Evolutionary conservation across 768 basidiomycete genomes (phyloP).

Genomic region (Hygrophoropsis aurantiaca): DNA sequence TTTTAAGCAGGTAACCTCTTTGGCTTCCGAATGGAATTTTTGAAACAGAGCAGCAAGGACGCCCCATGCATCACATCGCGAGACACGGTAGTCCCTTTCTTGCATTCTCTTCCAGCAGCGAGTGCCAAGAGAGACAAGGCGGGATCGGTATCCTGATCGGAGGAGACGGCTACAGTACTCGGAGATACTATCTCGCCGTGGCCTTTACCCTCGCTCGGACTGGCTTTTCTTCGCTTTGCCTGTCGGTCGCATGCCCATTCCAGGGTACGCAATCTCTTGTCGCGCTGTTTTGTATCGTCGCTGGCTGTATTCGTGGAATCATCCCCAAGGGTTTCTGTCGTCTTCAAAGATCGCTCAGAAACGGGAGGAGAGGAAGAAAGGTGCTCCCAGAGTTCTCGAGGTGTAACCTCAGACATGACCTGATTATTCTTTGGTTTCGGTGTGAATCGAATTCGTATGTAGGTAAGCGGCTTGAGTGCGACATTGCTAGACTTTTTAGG

Average conservation of each 20-base stretch:
- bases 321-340: background rate
- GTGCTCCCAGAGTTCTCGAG: conserved; percentile 6
- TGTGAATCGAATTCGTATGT: too few relatives aligned
- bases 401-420: background rate
- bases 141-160: conserved; percentile 17
- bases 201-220: conserved; percentile 7
- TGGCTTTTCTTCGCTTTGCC: conserved; percentile 33
- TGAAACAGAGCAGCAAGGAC: conserved; percentile 27
- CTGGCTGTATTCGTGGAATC: background rate
- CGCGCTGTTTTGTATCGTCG: conserved; percentile 2
- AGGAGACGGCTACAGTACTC: background rate
- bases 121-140: conserved; percentile 31
- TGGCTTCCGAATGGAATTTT: conserved; percentile 21
- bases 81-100: background rate
- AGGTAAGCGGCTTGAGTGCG: too few relatives aligned
- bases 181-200: background rate
- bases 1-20: background rate
- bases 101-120: conserved; percentile 11
- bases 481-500: too few relatives aligned
- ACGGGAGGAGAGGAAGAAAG: conserved; percentile 7
- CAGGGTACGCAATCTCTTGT: conserved; percentile 32
- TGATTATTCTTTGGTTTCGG: too few relatives aligned
- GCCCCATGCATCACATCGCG: conserved; percentile 27
- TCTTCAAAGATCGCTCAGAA: background rate
- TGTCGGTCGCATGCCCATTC: conserved; percentile 47